Evolutionary conservation across 2,329 filamentous ascomycete species (phyloP).

Genomic region (Periconia sp.): DNA sequence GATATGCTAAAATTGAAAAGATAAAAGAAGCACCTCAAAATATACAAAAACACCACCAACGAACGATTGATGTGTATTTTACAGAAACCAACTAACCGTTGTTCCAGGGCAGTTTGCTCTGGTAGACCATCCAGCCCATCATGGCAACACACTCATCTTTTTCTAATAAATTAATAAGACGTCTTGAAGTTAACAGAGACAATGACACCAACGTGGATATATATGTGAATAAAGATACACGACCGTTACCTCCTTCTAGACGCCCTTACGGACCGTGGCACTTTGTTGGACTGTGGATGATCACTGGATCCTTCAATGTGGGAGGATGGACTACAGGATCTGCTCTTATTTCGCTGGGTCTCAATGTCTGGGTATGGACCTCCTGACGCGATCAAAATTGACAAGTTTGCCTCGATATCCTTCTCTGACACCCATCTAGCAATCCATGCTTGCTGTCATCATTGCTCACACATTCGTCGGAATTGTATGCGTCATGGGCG

Average conservation of each 20-base stretch:
- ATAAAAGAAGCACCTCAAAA: too few relatives aligned
- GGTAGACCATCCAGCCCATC: too few relatives aligned
- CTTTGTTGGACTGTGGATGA: conserved; percentile 46
- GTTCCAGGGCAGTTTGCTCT: too few relatives aligned
- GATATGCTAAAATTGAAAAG: too few relatives aligned
- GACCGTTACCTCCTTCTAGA: conserved; percentile 43
- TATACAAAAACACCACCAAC: too few relatives aligned
- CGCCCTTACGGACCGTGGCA: conserved; percentile 42
- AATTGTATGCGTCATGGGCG: conserved; percentile 1
- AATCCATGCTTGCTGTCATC: conserved; percentile 10
- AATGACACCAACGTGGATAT: conserved; percentile 26
- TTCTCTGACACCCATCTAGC: conserved; percentile 4
- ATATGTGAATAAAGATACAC: conserved; percentile 47
- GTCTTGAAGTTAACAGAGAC: conserved; percentile 3
- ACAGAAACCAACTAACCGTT: too few relatives aligned
- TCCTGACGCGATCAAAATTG: background rate
- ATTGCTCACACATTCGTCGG: conserved; percentile 22
- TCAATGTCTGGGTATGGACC: too few relatives aligned
- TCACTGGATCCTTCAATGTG: conserved; percentile 43
- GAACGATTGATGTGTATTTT: too few relatives aligned
- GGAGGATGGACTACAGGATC: conserved; percentile 29
- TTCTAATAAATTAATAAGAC: background rate
- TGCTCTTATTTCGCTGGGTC: background rate
- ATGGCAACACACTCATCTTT: too few relatives aligned
- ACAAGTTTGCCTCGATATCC: background rate